Evolutionary conservation across 1,284 basidiomycete species (phyloP), one percentile per base, ranked within the genome.

Genomic region (Pseudozyma pruni): DNA sequence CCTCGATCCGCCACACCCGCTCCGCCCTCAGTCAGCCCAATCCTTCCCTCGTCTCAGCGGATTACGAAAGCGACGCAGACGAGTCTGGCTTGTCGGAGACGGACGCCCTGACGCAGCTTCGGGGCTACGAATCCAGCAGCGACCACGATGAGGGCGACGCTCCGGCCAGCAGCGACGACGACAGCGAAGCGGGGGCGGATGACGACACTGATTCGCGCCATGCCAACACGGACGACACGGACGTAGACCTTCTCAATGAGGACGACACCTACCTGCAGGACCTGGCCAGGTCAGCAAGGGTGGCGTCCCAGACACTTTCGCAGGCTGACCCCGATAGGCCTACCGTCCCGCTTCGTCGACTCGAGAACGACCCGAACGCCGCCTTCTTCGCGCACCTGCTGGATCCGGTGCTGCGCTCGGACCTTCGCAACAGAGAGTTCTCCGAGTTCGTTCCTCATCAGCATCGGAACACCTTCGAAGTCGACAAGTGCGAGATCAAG

Each of bases 351-450:
- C n/a, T n/a, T n/a, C n/a, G n/a, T n/a, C n/a, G n/a, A n/a, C n/a
- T n/a, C n/a, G n/a, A n/a, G n/a, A n/a, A n/a, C n/a, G n/a, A n/a
- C n/a, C n/a, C n/a, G n/a, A n/a, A n/a, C n/a, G n/a, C n/a, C n/a
- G n/a, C n/a, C n/a, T n/a, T 55, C 14, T 17, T 38, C 8, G 23
- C 17, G 1, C 17, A 29, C 27, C 55, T 51, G 2, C 48, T 51
- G 6, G 45, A 61, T 17, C 23, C 44, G 0, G 32, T 34, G 13
- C 49, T 38, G 11, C 64, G 64, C 8, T 39, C 43, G 1, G 57
- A 57, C 9, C 17, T 68, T 7, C 53, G 33, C 4, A n/a, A 25
- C 16, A 56, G 41, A 44, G 25, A 53, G 29, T 68, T 43, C 22
- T 0, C 6, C 16, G 64, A 68, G 1, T 68, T 61, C 22, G 23